Conservation (phyloP, 495 filamentous ascomycete species). For the Talaromyces nanjingensis region DNA sequence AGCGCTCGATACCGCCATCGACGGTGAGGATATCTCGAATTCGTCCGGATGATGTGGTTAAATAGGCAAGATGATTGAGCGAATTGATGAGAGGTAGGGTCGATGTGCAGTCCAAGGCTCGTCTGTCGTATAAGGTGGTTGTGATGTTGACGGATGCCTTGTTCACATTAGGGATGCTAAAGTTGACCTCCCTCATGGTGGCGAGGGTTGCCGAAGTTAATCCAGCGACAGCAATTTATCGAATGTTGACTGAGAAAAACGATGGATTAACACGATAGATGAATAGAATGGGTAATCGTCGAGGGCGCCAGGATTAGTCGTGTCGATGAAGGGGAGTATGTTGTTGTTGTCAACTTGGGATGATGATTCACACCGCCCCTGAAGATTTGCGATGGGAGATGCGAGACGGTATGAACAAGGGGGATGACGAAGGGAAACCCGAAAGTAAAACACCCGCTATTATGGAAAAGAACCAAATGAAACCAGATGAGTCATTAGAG, state of each 20-base stretch:
- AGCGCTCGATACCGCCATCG: conserved; percentile 92
- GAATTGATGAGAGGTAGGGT: conserved; percentile 97
- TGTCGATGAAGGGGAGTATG: background rate
- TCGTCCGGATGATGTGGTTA: conserved; percentile 95
- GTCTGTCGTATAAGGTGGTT: conserved; percentile 93
- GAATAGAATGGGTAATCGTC: background rate
- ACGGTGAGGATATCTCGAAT: conserved; percentile 97
- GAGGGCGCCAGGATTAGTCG: background rate
- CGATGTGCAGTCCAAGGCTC: conserved; percentile 96
- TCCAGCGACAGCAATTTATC: background rate
- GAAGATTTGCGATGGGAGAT: conserved; percentile 1
- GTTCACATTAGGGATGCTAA: conserved; percentile 99
- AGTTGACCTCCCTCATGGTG: conserved; percentile 97
- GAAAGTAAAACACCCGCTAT: conserved; percentile 5
- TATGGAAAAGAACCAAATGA: background rate
- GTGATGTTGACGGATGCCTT: conserved; percentile 99
- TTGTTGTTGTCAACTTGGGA: background rate
- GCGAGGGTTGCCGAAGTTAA: conserved; percentile 7
- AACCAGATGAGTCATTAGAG: conserved; percentile 9
- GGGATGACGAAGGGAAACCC: conserved; percentile 9
- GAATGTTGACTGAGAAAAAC: background rate
- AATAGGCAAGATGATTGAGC: conserved; percentile 93
- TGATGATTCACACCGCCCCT: conserved; percentile 1
- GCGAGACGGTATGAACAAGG: background rate
- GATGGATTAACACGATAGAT: background rate